Conservation (phyloP, 306 rosid genomes). For the Medicago ruthenica region DNA sequence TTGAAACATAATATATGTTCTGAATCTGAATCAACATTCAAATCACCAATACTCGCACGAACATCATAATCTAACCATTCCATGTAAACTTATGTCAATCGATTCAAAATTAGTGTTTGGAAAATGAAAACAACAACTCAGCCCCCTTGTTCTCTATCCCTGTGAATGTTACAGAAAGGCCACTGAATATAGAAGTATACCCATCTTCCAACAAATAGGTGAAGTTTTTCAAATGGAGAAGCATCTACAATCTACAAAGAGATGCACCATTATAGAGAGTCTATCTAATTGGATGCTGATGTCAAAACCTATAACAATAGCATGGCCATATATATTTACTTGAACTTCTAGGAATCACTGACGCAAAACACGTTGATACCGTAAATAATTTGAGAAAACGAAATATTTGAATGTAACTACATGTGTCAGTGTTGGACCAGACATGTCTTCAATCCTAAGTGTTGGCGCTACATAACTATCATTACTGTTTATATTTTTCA, state of each 20-base stretch:
- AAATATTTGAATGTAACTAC: background rate
- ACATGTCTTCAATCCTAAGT: too few relatives aligned
- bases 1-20: background rate
- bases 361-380: background rate
- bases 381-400: background rate
- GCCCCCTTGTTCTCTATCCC: background rate
- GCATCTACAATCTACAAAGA: conserved; percentile 13
- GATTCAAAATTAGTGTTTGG: conserved; percentile 2
- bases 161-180: background rate
- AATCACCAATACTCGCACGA: conserved; percentile 25
- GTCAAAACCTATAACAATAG: background rate
- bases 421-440: background rate
- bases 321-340: background rate
- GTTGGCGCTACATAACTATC: too few relatives aligned
- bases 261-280: conserved; percentile 3
- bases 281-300: conserved; percentile 20
- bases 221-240: conserved; percentile 22
- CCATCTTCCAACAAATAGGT: background rate
- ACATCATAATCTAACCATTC: conserved; percentile 11
- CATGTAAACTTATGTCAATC: background rate
- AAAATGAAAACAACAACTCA: background rate
- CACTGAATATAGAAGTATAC: background rate
- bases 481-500: too few relatives aligned
- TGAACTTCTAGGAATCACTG: background rate
- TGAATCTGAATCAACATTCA: conserved; percentile 23